phyloP scores from a whole-genome alignment of 768 basidiomycete genomes.

The Suillus cothurnatus region DNA sequence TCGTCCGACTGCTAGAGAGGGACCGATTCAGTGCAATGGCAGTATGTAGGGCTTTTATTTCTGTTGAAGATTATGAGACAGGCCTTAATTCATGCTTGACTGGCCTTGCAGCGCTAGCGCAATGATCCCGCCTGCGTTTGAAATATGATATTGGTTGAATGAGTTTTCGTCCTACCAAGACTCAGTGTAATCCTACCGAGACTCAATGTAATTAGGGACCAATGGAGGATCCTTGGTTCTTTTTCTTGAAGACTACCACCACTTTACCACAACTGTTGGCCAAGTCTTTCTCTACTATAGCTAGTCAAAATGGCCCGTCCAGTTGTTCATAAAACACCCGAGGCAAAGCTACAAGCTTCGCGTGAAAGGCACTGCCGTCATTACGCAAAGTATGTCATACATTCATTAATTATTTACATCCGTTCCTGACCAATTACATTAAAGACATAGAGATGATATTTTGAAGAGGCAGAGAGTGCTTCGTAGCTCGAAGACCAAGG shows the following conservation, averaged over 20 bases:
- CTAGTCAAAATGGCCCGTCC: neutral
- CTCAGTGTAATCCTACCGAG: neutral
- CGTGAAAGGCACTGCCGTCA: neutral
- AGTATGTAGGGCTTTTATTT: neutral
- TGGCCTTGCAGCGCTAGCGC: neutral
- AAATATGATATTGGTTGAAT: neutral
- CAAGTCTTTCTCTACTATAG: neutral
- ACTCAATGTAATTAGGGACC: neutral
- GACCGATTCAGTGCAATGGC: neutral
- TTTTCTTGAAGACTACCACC: neutral
- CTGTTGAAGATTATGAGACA: neutral
- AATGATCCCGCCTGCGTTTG: neutral
- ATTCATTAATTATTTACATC: neutral
- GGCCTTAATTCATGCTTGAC: neutral
- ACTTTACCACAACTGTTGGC: neutral
- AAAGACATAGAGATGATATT: neutral
- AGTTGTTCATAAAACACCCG: neutral
- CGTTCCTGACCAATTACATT: neutral
- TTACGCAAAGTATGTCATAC: slow-evolving; percentile 1
- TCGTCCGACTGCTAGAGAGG: too few relatives aligned
- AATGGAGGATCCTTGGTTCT: neutral
- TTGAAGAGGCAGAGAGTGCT: neutral
- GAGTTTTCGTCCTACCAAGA: neutral
- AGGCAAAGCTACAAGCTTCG: neutral
- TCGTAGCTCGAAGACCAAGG: neutral